Base-by-base conservation (phyloP, 2,329 filamentous ascomycete genomes). In the Knufia fluminis region DNA sequence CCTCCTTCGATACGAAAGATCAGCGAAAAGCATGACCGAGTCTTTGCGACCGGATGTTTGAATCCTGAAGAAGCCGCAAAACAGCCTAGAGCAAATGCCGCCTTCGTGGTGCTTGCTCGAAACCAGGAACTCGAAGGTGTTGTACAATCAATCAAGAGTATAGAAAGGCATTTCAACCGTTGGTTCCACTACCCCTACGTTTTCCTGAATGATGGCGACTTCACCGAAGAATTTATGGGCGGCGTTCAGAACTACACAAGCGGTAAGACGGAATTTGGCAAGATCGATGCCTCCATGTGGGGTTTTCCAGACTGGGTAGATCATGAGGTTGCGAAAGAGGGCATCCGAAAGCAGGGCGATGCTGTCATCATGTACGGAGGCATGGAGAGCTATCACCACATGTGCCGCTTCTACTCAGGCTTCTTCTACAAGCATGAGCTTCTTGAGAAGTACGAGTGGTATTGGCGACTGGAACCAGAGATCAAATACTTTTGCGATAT, bases 401-500 rank as follows among this genome's bases (percentile, higher is more conserved):
- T 98, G 92, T 98, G 92, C 67, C 82, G 92, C 60, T 98, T 98
- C 74, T 98, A 98, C 71, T 98, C 92, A 55, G 92, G 91, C 85
- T 92, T 94, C 71, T 98, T 98, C 71, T 98, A 92, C 75, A 95
- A 96, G 68, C 92, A 98, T 65, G 85, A 90, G 56, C 79, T 97
- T 28, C 78, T 98, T 40, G 79, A 86, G 64, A 97, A 97, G 69
- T 98, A 97, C 70, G 89, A 97, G 65, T 98, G 92, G 92, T 98
- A 98, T 74, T 98, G 92, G 92, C 88, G 92, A 56, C 75, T 98
- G 60, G 92, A 98, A 76, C 92, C 92, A 57, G 92, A 98, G 70
- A 97, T 98, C 79, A 96, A 91, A 72, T 98, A 97, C 73, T 98
- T 98, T 73, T 98, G 92, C 69, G 92, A 98, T 66, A 97, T 98